phyloP scores from a whole-genome alignment of 2,329 filamentous ascomycete species.

The Phaeosphaeriaceae sp. region DNA sequence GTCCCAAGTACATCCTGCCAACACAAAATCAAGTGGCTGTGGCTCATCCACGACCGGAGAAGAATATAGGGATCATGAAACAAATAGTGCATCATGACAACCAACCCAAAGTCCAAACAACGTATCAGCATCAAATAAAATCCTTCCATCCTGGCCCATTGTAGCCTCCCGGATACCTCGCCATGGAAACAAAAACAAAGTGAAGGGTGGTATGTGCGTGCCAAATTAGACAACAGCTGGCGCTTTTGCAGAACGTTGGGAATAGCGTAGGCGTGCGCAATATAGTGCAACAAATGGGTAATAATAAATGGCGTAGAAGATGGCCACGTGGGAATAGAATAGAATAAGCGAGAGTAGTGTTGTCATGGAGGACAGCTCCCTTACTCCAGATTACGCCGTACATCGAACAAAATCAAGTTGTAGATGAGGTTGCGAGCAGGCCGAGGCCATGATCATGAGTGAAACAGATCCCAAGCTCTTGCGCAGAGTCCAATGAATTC shows the following conservation, averaged over 20 bases:
- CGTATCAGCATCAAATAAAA: slow-evolving; percentile 11
- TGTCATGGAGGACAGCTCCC: slow-evolving; percentile 15
- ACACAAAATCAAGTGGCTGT: slow-evolving; percentile 5
- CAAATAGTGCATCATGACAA: slow-evolving; percentile 19
- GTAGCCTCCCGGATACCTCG: neutral
- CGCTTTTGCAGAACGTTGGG: slow-evolving; percentile 29
- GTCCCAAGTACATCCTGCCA: neutral
- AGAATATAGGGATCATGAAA: slow-evolving; percentile 17
- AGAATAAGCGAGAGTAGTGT: slow-evolving; percentile 29
- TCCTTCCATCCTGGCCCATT: neutral
- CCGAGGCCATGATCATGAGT: slow-evolving; percentile 66
- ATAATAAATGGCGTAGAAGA: slow-evolving; percentile 15
- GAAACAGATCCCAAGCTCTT: slow-evolving; percentile 95
- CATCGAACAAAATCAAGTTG: slow-evolving; percentile 15
- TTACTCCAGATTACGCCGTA: slow-evolving; percentile 32
- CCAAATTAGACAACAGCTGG: slow-evolving; percentile 29
- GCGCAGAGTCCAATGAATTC: slow-evolving; percentile 88
- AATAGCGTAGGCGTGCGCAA: slow-evolving; percentile 2
- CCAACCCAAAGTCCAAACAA: slow-evolving; percentile 9
- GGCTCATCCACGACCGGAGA: slow-evolving; percentile 1
- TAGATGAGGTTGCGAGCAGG: slow-evolving; percentile 7
- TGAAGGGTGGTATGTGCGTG: slow-evolving; percentile 11
- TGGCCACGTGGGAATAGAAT: slow-evolving; percentile 23
- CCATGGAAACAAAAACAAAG: slow-evolving; percentile 3
- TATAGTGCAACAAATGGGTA: slow-evolving; percentile 19